Base-by-base conservation (phyloP, 805 yeast genomes). In the Monosporozyma unispora region DNA sequence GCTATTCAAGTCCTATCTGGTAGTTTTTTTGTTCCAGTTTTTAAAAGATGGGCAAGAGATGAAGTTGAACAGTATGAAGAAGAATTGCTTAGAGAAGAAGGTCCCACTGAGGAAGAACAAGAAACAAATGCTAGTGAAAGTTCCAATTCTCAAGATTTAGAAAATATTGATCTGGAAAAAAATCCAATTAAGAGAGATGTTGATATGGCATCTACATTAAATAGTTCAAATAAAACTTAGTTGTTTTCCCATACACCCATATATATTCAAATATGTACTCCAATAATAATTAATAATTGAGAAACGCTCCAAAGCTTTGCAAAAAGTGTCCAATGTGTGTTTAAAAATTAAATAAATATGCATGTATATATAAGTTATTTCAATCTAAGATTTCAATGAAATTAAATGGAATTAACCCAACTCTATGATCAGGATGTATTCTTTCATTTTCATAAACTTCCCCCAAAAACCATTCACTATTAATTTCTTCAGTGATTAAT, bases 1-100 rank as follows among this genome's bases (percentile, higher is more conserved):
- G 82, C 88, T 19, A 89, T 85, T 60, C 96, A 89, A 70, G 95
- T 89, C 18, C 71, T 87, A 45, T 77, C 86, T 23, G 96, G 96
- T 0, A 87, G 85, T 58, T 63, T 85, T 6, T 69, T 87, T 53
- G 84, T 84, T 10, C 74, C 75, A 2, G 68, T 79, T 35, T 81
- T 87, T 77, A 79, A 77, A 54, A 72, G 74, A 54, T 89, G 96
- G 96, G 77, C 57, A 5, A 37, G 41, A 11, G 64, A 63, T 42
- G 68, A 62, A 19, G 51, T 52, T 10, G 60, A 54, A 25, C 42
- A 54, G 18, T 45, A 27, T 12, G 54, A 52, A 16, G 51, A 48
- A n/a, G 52, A 55, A 14, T 40, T 28, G 14, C 27, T 40, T 2
- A 54, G 51, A 9, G 54, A 51, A 10, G 46, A 31, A 10, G 43